phyloP scores from a whole-genome alignment of 192 early-diverging fungal species.

The Funneliformis geosporum region DNA sequence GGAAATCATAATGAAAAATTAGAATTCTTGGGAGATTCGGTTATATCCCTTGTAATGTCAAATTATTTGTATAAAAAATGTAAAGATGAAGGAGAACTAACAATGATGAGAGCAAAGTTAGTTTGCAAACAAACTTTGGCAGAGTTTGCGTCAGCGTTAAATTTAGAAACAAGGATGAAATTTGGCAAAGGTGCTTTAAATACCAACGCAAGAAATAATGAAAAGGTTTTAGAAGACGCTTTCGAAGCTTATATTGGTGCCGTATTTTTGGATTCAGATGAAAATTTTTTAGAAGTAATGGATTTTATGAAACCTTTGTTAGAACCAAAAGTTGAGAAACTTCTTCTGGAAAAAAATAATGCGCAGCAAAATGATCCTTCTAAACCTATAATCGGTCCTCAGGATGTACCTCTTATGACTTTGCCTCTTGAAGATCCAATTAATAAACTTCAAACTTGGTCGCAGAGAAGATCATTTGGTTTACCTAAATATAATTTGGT shows the following conservation, averaged over 20 bases:
- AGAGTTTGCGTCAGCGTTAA: background rate
- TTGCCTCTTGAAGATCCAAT: background rate
- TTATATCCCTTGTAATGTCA: background rate
- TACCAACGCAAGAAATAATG: background rate
- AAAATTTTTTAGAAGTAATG: background rate
- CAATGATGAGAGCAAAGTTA: background rate
- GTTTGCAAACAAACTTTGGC: constrained; percentile 12
- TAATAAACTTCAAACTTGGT: constrained; percentile 3
- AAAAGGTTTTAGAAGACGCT: constrained; percentile 1
- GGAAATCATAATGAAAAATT: background rate
- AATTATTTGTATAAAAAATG: background rate
- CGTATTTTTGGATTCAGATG: background rate
- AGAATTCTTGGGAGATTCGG: background rate
- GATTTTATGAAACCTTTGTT: background rate
- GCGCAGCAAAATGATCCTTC: background rate
- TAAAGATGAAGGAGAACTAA: background rate
- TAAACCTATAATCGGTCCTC: background rate
- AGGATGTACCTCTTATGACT: background rate
- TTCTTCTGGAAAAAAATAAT: background rate
- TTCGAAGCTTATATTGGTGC: constrained; percentile 16
- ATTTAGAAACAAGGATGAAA: background rate
- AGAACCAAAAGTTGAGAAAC: background rate
- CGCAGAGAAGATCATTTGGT: background rate
- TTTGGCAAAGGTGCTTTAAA: background rate
- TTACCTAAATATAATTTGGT: background rate